Percentiles rank a stretch among this genome's conserved stretches.
These are phyloP conservation scores for Silene vulgaris DNA, from an alignment of 179 eudicot species.

Conservation along the genomic window DNA sequence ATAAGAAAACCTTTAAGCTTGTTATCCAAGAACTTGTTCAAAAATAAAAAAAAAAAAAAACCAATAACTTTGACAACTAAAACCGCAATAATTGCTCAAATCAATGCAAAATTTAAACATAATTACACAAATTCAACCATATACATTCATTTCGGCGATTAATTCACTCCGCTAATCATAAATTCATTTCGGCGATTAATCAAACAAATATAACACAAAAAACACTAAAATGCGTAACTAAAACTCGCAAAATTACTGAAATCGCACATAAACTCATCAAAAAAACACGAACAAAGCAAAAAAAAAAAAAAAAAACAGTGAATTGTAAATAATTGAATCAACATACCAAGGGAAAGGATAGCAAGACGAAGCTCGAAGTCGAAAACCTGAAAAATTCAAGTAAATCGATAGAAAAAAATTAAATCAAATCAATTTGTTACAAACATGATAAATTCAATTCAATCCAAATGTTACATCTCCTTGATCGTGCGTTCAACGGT, in stretches of 20 bases:
- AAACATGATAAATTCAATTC: neutral
- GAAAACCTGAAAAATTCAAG: neutral
- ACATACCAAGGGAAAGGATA: slow-evolving; percentile 22
- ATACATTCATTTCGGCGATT: neutral
- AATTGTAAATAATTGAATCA: neutral
- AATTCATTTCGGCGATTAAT: neutral
- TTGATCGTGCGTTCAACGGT: neutral
- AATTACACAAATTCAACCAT: slow-evolving; percentile 6
- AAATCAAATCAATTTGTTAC: neutral
- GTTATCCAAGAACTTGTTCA: too few species aligned
- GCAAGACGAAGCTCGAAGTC: slow-evolving; percentile 29
- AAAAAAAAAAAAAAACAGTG: neutral
- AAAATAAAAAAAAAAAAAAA: too few species aligned
- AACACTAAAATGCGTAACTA: neutral
- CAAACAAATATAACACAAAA: neutral
- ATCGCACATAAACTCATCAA: neutral
- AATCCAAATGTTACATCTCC: slow-evolving; percentile 1
- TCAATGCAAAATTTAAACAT: slow-evolving; percentile 3
- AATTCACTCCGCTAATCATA: neutral
- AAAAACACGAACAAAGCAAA: slow-evolving; percentile 6
- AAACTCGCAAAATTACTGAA: slow-evolving; percentile 2
- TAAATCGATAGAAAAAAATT: neutral
- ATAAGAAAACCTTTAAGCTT: too few species aligned
- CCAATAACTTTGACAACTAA: neutral
- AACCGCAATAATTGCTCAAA: neutral